Evolutionary conservation across 169 alveolate genomes (phyloP).

Genomic region (Plasmodium berghei): DNA sequence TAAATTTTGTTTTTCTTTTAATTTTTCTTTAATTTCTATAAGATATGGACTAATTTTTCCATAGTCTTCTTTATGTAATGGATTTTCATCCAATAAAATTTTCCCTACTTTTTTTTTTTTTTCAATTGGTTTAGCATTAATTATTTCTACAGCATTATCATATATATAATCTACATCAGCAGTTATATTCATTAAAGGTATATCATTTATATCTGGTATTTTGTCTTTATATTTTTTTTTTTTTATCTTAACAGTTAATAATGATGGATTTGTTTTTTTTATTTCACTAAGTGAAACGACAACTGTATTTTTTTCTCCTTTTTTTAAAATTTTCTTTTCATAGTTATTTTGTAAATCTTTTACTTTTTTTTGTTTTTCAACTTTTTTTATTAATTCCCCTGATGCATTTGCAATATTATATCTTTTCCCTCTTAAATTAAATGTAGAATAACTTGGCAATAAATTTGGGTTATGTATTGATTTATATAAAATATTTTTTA

Average conservation of each 20-base stretch:
- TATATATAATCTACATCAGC: conserved; percentile 70
- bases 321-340: conserved; percentile 66
- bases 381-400: conserved; percentile 51
- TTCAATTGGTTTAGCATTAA: conserved; percentile 41
- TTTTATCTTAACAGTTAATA: conserved; percentile 58
- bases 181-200: conserved; percentile 66
- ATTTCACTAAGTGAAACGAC: conserved; percentile 66
- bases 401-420: conserved; percentile 60
- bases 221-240: conserved; percentile 71
- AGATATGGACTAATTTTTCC: conserved; percentile 75
- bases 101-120: conserved; percentile 57
- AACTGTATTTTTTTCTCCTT: conserved; percentile 73
- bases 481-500: conserved; percentile 66
- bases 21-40: conserved; percentile 49
- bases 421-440: conserved; percentile 75
- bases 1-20: conserved; percentile 72
- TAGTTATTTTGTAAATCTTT: conserved; percentile 50
- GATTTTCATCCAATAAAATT: conserved; percentile 47
- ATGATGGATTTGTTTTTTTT: conserved; percentile 54
- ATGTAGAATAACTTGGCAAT: conserved; percentile 76
- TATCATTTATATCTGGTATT: conserved; percentile 69
- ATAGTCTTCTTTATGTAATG: conserved; percentile 63
- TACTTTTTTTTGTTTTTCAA: conserved; percentile 56
- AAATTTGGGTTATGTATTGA: conserved; percentile 74
- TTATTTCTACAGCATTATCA: conserved; percentile 76